Percentiles rank a stretch among this genome's conserved stretches.
phyloP scores from a whole-genome alignment of 768 basidiomycete genomes.

The Kwoniella mangroviensis region DNA sequence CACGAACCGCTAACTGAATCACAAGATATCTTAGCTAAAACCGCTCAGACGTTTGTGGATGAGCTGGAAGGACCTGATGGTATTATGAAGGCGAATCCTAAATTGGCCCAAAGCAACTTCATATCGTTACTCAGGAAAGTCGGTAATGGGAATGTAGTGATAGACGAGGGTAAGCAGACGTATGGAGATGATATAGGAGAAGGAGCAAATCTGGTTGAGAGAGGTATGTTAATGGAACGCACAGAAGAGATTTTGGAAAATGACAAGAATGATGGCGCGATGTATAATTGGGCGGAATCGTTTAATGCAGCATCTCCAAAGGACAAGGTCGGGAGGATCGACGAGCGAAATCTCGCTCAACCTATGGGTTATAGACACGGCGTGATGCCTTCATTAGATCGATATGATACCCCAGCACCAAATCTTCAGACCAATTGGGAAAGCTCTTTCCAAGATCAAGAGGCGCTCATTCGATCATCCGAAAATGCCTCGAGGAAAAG shows the following conservation, averaged over 20 bases:
- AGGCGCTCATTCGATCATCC: slow-evolving; percentile 34
- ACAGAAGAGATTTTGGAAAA: neutral
- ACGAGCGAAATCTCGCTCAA: neutral
- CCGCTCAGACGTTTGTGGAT: slow-evolving; percentile 30
- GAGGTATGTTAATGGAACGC: neutral
- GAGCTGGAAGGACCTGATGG: slow-evolving; percentile 10
- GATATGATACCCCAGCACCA: neutral
- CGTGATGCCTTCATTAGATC: slow-evolving; percentile 6
- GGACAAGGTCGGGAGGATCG: neutral
- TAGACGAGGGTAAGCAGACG: slow-evolving; percentile 29
- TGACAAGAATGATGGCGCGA: neutral
- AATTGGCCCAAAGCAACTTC: slow-evolving; percentile 43
- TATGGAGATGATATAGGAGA: slow-evolving; percentile 29
- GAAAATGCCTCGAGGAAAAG: slow-evolving; percentile 26
- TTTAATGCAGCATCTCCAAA: neutral
- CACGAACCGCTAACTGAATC: slow-evolving; percentile 26
- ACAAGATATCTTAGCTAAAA: slow-evolving; percentile 37
- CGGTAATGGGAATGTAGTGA: slow-evolving; percentile 27
- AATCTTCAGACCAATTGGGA: slow-evolving; percentile 1
- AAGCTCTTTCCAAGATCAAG: slow-evolving; percentile 35
- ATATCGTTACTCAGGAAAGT: slow-evolving; percentile 33
- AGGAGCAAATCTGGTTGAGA: slow-evolving; percentile 33
- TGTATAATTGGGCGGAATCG: neutral
- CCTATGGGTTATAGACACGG: neutral
- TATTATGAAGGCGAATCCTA: slow-evolving; percentile 32